phyloP scores from a whole-genome alignment of 1,284 basidiomycete genomes.

The Puccinia horiana region DNA sequence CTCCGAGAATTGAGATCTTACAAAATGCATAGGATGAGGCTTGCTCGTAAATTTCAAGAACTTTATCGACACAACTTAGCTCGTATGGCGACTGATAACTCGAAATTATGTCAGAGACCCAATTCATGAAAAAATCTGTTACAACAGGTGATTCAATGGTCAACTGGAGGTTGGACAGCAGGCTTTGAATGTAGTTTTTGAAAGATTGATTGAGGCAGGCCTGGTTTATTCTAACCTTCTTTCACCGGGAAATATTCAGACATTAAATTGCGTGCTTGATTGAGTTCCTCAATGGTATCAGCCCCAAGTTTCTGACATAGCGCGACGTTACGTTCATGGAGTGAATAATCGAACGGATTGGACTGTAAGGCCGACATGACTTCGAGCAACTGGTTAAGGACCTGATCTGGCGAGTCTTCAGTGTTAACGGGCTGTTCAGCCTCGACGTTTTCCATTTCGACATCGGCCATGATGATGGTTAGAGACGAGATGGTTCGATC shows the following conservation, averaged over 20 bases:
- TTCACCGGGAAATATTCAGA: constrained; percentile 47
- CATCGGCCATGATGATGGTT: constrained; percentile 15
- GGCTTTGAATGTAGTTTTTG: not conserved
- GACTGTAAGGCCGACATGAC: constrained; percentile 46
- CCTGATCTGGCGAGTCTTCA: constrained; percentile 18
- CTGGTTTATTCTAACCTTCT: constrained; percentile 31
- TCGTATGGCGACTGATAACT: constrained; percentile 30
- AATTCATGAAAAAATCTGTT: constrained; percentile 41
- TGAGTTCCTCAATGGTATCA: constrained; percentile 38
- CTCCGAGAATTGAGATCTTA: constrained; percentile 17
- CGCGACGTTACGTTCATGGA: constrained; percentile 43
- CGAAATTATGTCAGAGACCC: constrained; percentile 31
- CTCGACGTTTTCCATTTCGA: constrained; percentile 20
- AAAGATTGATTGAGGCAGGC: not conserved
- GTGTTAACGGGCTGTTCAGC: not conserved
- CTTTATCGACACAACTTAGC: constrained; percentile 16
- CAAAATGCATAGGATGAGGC: constrained; percentile 46
- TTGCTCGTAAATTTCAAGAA: constrained; percentile 47
- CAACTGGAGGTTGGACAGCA: not conserved
- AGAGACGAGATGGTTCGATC: not conserved
- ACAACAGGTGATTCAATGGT: not conserved
- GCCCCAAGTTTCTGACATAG: constrained; percentile 40
- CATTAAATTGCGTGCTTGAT: constrained; percentile 44
- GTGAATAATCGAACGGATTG: constrained; percentile 46
- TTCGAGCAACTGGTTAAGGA: constrained; percentile 45